These are phyloP conservation scores for Drosera capensis DNA, from an alignment of 148 eudicot species.

Conservation along the genomic window DNA sequence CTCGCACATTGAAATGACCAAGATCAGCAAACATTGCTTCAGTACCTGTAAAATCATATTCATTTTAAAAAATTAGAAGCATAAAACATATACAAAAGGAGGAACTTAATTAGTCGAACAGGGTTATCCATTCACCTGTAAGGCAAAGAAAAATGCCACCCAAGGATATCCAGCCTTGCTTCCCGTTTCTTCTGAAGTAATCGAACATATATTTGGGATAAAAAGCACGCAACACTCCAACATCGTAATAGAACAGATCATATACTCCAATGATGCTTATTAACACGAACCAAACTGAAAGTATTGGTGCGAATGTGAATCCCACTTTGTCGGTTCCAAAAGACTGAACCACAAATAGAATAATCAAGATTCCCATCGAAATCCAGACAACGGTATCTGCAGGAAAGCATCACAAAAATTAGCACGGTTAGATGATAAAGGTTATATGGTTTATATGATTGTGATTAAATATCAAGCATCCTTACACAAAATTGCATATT, in stretches of 20 bases:
- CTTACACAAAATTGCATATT: too few relatives aligned
- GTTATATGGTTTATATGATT: too few relatives aligned
- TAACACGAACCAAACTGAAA: conserved; percentile 5
- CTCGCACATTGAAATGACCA: conserved; percentile 31
- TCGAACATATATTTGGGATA: conserved; percentile 4
- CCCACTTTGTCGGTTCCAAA: conserved; percentile 9
- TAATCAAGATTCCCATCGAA: not conserved
- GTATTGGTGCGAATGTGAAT: conserved; percentile 1
- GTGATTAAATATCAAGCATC: too few relatives aligned
- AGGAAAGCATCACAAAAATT: not conserved
- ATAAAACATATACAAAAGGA: too few relatives aligned
- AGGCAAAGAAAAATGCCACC: conserved; percentile 5
- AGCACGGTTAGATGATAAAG: too few relatives aligned
- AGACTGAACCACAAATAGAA: conserved; percentile 3
- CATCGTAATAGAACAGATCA: not conserved
- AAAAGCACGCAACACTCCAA: conserved; percentile 2
- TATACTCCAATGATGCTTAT: conserved; percentile 2
- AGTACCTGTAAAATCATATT: conserved; percentile 28
- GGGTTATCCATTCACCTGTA: too few relatives aligned
- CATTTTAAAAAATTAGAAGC: not conserved
- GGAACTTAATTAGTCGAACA: too few relatives aligned
- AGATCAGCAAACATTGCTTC: conserved; percentile 93
- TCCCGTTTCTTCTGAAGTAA: conserved; percentile 3
- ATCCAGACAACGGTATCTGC: conserved; percentile 6
- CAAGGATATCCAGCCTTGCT: conserved; percentile 2